Evolutionary conservation across 768 basidiomycete species (phyloP), one percentile per base, ranked within the genome.

Genomic region (Tephrocybe sp.): DNA sequence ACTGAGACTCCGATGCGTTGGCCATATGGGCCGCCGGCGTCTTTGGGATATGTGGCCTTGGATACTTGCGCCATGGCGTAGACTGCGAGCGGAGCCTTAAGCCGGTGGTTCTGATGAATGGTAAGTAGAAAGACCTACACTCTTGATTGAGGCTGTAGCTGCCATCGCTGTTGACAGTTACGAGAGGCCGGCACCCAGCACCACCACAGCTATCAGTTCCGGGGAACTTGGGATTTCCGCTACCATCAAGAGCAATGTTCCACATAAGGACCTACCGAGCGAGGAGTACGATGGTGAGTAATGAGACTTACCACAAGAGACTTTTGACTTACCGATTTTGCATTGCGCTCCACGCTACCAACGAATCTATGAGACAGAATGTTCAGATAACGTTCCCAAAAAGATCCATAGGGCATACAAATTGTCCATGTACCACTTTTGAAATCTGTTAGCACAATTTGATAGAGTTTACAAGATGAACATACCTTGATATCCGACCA

Each of bases 401-500:
- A 8, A 16, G 4, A 2, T 24, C 11, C 18, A 3, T 22, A 12
- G 16, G 24, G 6, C 54, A 11, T 47, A 62, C 61, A 62, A 24
- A 30, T 62, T 60, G 24, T 62, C 58, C 49, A 62, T 62, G 40
- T 62, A 60, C 61, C 61, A 62, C 59, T 61, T 19, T 41, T 11
- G 8, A 43, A 23, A 30, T 37, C 1, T 42, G 15, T 16, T 13
- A 31, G 15, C 5, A 3, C 24, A 7, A 19, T 4, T 11, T 19
- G 24, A 16, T 29, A 29, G n/a, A 27, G 4, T 19, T 11, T 18
- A 23, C 29, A 47, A 33, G 21, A 34, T 22, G 23, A 43, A 34
- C 54, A 34, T 65, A 82, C 86, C 75, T 89, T 89, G 64, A 89
- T 82, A 56, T 89, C 86, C 41, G 68, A 70, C 88, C 88, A 91